Evolutionary conservation across 306 rosid species (phyloP).

Genomic region (Dryas drummondii): DNA sequence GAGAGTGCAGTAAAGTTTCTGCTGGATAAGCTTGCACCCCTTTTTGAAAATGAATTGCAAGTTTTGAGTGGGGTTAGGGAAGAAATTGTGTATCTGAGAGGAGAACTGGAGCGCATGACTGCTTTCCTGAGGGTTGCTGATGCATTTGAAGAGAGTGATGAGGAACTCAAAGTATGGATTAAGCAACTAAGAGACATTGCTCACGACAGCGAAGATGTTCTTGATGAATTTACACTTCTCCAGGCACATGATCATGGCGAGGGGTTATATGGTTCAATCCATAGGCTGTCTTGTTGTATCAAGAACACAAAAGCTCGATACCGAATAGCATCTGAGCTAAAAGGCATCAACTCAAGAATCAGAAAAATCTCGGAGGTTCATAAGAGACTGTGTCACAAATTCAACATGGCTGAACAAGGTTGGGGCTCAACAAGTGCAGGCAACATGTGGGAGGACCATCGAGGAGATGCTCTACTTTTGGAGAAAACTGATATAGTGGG

Average conservation of each 20-base stretch:
- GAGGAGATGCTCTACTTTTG: conserved; percentile 48
- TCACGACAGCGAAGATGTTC: conserved; percentile 35
- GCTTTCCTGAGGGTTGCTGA: conserved; percentile 34
- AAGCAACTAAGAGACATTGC: conserved; percentile 34
- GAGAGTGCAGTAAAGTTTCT: conserved; percentile 44
- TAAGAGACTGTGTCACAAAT: conserved; percentile 10
- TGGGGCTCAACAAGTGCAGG: conserved; percentile 29
- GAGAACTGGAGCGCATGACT: conserved; percentile 28
- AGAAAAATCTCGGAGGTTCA: conserved; percentile 14
- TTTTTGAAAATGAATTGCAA: conserved; percentile 48
- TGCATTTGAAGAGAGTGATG: conserved; percentile 26
- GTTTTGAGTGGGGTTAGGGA: conserved; percentile 39
- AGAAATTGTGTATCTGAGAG: conserved; percentile 22
- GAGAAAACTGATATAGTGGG: conserved; percentile 48
- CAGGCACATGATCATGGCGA: conserved; percentile 16
- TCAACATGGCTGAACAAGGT: conserved; percentile 10
- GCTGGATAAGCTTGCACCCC: conserved; percentile 35
- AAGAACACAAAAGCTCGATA: conserved; percentile 23
- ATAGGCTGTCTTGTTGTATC: conserved; percentile 13
- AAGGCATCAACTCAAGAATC: conserved; percentile 22
- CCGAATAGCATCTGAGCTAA: conserved; percentile 16
- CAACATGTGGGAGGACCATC: conserved; percentile 32
- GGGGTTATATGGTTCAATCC: conserved; percentile 15
- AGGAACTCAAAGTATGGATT: conserved; percentile 29
- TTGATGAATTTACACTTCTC: conserved; percentile 32